These are phyloP conservation scores for Aspergillus melleus DNA, from an alignment of 2,329 filamentous ascomycete species.

Conservation along the genomic window DNA sequence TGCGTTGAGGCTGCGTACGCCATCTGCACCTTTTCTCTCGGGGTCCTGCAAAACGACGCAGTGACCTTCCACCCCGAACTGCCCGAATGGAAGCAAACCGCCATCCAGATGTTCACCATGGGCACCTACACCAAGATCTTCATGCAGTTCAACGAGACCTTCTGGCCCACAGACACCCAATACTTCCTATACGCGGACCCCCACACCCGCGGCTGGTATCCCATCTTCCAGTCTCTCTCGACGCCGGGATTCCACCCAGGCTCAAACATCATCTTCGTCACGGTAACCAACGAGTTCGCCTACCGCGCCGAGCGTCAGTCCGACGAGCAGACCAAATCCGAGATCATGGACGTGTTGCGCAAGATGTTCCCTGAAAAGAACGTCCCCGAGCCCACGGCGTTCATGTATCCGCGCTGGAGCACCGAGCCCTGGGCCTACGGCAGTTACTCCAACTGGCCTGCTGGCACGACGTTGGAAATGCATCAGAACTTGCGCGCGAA, in stretches of 20 bases:
- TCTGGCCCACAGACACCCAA: constrained; percentile 60
- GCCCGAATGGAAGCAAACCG: constrained; percentile 63
- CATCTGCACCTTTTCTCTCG: constrained; percentile 66
- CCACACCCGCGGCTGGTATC: constrained; percentile 53
- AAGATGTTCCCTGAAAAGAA: constrained; percentile 60
- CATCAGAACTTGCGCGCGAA: constrained; percentile 70
- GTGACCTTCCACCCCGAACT: constrained; percentile 60
- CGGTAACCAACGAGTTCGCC: constrained; percentile 58
- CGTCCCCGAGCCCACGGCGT: constrained; percentile 60
- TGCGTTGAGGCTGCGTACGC: constrained; percentile 63
- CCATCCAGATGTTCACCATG: constrained; percentile 66
- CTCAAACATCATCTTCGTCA: constrained; percentile 66
- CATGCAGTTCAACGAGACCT: constrained; percentile 65
- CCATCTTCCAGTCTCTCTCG: constrained; percentile 65
- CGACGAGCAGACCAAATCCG: constrained; percentile 57
- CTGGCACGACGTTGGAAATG: constrained; percentile 61
- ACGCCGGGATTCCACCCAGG: constrained; percentile 58
- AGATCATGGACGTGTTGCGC: constrained; percentile 59
- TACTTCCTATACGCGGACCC: constrained; percentile 57
- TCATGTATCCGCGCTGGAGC: constrained; percentile 63
- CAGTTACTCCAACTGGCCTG: constrained; percentile 68
- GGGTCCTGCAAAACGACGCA: constrained; percentile 63
- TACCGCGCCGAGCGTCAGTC: constrained; percentile 61
- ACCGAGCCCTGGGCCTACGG: constrained; percentile 55
- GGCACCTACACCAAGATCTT: constrained; percentile 75